phyloP scores from a whole-genome alignment of 345 rosid genomes.

The Melaleuca quinquenervia region DNA sequence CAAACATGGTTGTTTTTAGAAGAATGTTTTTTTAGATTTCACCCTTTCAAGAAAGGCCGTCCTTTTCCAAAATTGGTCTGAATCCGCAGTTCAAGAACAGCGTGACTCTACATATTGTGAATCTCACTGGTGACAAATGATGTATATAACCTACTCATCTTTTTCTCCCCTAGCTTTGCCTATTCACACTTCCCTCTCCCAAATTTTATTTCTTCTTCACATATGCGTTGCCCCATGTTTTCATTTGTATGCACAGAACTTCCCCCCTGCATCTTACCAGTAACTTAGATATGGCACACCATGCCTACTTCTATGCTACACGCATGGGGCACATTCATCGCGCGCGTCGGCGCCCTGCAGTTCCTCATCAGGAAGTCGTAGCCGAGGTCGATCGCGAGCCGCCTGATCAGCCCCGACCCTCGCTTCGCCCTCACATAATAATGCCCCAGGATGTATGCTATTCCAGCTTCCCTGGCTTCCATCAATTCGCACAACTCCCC shows the following conservation, averaged over 20 bases:
- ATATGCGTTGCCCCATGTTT: not conserved
- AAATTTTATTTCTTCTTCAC: not conserved
- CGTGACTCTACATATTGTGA: not conserved
- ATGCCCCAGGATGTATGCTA: constrained; percentile 83
- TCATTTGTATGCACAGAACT: not conserved
- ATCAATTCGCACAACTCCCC: constrained; percentile 60
- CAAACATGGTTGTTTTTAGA: no score
- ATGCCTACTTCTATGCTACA: constrained; percentile 93
- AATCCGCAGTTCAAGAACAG: not conserved
- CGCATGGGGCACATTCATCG: constrained; percentile 54
- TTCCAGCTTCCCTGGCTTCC: constrained; percentile 87
- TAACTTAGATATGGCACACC: constrained; percentile 53
- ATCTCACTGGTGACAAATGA: not conserved
- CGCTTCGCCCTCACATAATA: constrained; percentile 66
- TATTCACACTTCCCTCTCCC: not conserved
- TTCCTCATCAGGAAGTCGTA: constrained; percentile 85
- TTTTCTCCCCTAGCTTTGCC: not conserved
- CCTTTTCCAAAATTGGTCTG: not conserved
- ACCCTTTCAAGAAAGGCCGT: not conserved
- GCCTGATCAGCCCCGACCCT: constrained; percentile 66
- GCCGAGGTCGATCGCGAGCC: constrained; percentile 48
- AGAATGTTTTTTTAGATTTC: no score
- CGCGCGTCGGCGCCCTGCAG: constrained; percentile 37
- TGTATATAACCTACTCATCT: not conserved
- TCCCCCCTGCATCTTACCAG: not conserved